Conservation (phyloP, 768 basidiomycete species). For the Russula abietina region DNA sequence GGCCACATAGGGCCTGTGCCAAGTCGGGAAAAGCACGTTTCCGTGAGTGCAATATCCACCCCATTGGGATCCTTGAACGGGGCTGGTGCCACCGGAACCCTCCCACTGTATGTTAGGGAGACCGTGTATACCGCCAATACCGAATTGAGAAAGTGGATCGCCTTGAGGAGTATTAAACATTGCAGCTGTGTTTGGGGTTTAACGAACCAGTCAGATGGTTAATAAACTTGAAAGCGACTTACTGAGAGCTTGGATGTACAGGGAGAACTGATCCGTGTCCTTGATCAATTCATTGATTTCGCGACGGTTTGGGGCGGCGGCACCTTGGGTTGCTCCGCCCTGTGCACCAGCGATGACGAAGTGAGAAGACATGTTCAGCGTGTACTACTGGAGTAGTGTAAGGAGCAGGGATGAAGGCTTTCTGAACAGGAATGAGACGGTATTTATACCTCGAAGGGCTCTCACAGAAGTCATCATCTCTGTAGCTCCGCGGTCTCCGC, state of each 20-base stretch:
- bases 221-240: slow-evolving; percentile 21
- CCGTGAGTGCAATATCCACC: slow-evolving; percentile 51
- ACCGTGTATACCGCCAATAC: slow-evolving; percentile 48
- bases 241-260: slow-evolving; percentile 48
- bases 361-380: slow-evolving; percentile 6
- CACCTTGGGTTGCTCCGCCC: slow-evolving; percentile 1
- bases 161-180: slow-evolving; percentile 32
- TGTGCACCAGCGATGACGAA: slow-evolving; percentile 3
- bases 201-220: background rate
- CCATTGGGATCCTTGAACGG: slow-evolving; percentile 29
- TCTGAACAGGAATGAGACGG: background rate
- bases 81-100: slow-evolving; percentile 31
- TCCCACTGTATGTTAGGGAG: slow-evolving; percentile 44
- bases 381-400: background rate
- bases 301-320: slow-evolving; percentile 7
- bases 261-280: slow-evolving; percentile 42
- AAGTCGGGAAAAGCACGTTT: slow-evolving; percentile 47
- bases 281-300: slow-evolving; percentile 29
- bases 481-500: background rate
- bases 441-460: background rate
- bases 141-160: slow-evolving; percentile 37
- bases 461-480: background rate
- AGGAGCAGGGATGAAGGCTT: background rate
- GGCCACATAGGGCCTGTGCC: slow-evolving; percentile 41
- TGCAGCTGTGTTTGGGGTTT: slow-evolving; percentile 25